Evolutionary conservation across 2,329 filamentous ascomycete species (phyloP).

Genomic region (Talaromyces albobiverticillius): DNA sequence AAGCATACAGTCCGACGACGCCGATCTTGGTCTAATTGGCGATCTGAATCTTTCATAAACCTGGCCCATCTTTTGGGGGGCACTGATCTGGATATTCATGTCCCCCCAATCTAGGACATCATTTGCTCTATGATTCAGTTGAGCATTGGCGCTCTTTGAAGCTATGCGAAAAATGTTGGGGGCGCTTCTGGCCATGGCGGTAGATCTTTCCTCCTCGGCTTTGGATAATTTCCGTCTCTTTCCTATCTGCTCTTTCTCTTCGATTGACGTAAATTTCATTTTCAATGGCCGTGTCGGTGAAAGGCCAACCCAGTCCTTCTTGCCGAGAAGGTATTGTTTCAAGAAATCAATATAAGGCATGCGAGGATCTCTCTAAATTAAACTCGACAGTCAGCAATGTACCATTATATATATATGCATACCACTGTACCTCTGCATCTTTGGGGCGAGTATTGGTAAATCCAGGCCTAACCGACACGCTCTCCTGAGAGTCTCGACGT

Average conservation of each 20-base stretch:
- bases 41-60: not conserved
- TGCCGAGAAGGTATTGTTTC: slow-evolving; percentile 32
- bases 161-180: slow-evolving; percentile 8
- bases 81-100: slow-evolving; percentile 4
- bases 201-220: slow-evolving; percentile 26
- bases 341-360: slow-evolving; percentile 23
- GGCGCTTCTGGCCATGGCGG: slow-evolving; percentile 10
- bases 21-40: slow-evolving; percentile 6
- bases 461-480: not conserved
- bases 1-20: slow-evolving; percentile 14
- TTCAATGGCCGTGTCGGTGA: slow-evolving; percentile 32
- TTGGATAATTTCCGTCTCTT: slow-evolving; percentile 34
- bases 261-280: slow-evolving; percentile 26
- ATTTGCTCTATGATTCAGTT: not conserved
- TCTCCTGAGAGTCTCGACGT: not conserved
- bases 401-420: not conserved
- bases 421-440: not conserved
- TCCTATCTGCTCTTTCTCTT: slow-evolving; percentile 32
- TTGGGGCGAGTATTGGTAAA: not conserved
- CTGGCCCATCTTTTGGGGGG: not conserved
- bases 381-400: not conserved
- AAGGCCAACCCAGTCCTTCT: slow-evolving; percentile 37
- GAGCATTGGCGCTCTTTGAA: not conserved
- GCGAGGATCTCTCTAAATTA: not conserved
- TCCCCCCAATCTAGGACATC: not conserved